Evolutionary conservation across 139 green algal genomes (phyloP), one percentile per base, ranked within the genome.

Genomic region (Micractinium sp.): DNA sequence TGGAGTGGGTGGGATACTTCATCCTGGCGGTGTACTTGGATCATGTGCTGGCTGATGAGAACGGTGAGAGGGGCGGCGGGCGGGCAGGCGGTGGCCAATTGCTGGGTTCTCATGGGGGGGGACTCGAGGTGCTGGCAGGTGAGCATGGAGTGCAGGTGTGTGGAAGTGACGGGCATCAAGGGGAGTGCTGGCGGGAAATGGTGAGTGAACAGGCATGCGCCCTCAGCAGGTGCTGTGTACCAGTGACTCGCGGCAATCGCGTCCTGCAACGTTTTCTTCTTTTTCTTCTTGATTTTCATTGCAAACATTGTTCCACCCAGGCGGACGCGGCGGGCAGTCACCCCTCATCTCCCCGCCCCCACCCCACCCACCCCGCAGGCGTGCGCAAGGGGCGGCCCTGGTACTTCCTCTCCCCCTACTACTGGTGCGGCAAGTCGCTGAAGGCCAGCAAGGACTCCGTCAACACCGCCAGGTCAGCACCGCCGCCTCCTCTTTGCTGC

Each of bases 31-130:
- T 99, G 27, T 99, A 98, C 93, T 92, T 99, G 23, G 95, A 98
- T 94, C 98, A 98, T 89, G 93, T 99, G 23, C 75, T 99, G 73
- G 92, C 95, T 41, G 96, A 99, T 90, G 95, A 97, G 81, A 90
- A 94, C 81, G 93, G 93, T 78, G 53, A 15, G 91, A 20, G 81
- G 83, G 71, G 41, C 3, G 63, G 4, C 20, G 20, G 20, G 63
- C 12, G 22, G 63, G 9, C 63, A 71, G 7, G 63, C 20, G 63
- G 63, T 2, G 22, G 12, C 2, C 12, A 20, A 25, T 29, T 73
- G 47, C 9, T 5, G 47, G 7, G 9, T 56, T 56, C 47, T 9
- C 47, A 56, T 5, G 63, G 2, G 63, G 4, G 63, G 20, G 63
- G 63, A 16, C 1, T 36, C 20, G 16, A 76, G 2, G 69, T 76